phyloP scores from a whole-genome alignment of 352 stramenopile species.

The Globisporangium takayamanum region DNA sequence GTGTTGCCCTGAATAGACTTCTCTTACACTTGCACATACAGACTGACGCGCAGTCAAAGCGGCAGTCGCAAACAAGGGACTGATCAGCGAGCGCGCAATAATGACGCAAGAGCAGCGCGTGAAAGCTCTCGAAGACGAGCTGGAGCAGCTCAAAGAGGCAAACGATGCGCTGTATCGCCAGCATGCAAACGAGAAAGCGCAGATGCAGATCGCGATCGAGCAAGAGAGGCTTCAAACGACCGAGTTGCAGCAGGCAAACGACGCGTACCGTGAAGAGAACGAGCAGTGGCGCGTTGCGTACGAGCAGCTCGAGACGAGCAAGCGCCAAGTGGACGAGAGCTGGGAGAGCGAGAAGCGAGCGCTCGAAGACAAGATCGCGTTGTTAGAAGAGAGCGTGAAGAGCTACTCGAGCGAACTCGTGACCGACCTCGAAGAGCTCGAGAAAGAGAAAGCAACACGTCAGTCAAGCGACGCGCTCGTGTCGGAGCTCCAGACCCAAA shows the following conservation, averaged over 20 bases:
- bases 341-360: constrained; percentile 37
- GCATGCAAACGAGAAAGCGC: constrained; percentile 66
- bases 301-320: constrained; percentile 42
- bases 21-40: too few relatives aligned
- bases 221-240: constrained; percentile 42
- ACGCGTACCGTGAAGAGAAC: constrained; percentile 48
- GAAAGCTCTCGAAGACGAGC: constrained; percentile 41
- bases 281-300: constrained; percentile 56
- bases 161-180: constrained; percentile 61
- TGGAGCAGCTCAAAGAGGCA: constrained; percentile 38
- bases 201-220: constrained; percentile 70
- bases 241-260: constrained; percentile 36
- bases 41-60: too few relatives aligned
- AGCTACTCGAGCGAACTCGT: constrained; percentile 41
- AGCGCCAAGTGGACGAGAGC: constrained; percentile 38
- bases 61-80: too few relatives aligned
- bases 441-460: constrained; percentile 35
- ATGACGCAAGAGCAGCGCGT: constrained; percentile 30
- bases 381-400: constrained; percentile 47
- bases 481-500: constrained; percentile 35
- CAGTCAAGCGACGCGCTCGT: constrained; percentile 28
- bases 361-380: constrained; percentile 42
- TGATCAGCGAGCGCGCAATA: background rate
- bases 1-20: too few relatives aligned
- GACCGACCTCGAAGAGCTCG: constrained; percentile 42